These are phyloP conservation scores for Asterochloris erici DNA, from an alignment of 139 green algal genomes.

Conservation along the genomic window DNA sequence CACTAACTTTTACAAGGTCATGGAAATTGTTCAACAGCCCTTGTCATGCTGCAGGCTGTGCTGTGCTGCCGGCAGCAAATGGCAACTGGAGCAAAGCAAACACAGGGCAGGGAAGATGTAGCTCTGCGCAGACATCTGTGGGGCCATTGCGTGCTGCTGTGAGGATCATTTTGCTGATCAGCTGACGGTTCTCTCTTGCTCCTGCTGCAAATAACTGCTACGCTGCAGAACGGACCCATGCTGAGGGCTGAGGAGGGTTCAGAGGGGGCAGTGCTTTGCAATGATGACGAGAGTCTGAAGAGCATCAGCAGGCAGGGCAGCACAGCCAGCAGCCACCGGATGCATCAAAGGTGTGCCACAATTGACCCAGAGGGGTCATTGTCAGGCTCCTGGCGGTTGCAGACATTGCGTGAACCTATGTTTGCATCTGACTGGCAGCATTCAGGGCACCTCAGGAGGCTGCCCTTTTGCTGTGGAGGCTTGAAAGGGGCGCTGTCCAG, in stretches of 20 bases:
- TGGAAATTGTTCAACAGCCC: too few species aligned
- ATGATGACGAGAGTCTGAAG: constrained; percentile 13
- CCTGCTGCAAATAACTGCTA: background rate
- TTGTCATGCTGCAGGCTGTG: too few species aligned
- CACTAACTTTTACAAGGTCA: too few species aligned
- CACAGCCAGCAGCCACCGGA: background rate
- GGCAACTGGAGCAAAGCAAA: background rate
- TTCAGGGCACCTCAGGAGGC: background rate
- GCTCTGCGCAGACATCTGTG: background rate
- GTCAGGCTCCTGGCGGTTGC: background rate
- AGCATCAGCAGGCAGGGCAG: constrained; percentile 7
- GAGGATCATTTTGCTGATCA: background rate
- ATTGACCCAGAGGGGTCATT: constrained; percentile 1
- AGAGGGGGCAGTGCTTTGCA: constrained; percentile 22
- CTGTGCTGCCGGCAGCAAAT: background rate
- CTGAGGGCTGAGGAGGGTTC: constrained; percentile 22
- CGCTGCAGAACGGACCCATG: constrained; percentile 6
- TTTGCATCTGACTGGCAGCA: background rate
- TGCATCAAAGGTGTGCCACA: background rate
- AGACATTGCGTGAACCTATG: background rate
- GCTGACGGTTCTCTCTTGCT: background rate
- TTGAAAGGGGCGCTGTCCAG: too few species aligned
- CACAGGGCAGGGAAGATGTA: background rate
- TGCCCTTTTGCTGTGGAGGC: too few species aligned
- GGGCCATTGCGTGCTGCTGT: background rate